Evolutionary conservation across 805 yeast species (phyloP), one percentile per base, ranked within the genome.

Genomic region (Groenewaldozyma tartarivorans): DNA sequence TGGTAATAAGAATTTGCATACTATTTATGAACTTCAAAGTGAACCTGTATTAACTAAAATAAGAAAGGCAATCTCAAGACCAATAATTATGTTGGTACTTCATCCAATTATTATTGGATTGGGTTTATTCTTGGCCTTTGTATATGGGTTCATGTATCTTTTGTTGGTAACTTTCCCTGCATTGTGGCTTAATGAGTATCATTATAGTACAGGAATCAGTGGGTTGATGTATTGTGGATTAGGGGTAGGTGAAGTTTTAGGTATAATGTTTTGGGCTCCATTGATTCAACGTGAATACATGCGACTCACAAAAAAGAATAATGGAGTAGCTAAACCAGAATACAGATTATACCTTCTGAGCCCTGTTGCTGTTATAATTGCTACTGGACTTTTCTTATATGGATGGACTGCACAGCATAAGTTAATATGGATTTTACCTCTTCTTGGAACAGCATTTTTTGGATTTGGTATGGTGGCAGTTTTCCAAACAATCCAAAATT

Each of bases 321-420:
- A 62, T 16, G 82, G 82, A 5, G 72, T 72, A 9, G 50, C 74
- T 7, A 72, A 72, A 46, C 85, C 85, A 1, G 86, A 79, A 52
- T 77, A 56, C 53, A 61, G 82, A 36, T 54, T 79, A 22, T 79
- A 79, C 11, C 60, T 70, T 40, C 55, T 78, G 32, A 63, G 74
- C 46, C 56, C 64, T 13, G 62, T 72, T 16, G 76, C 81, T 1
- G 47, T 78, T 27, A 52, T 69, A 15, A 67, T 75, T 47, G 78
- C 85, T 0, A 63, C 67, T 11, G 86, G 85, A 0, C 60, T 79
- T 33, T 62, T 80, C 45, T 75, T 83, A 75, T 78, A 75, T 51
- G 87, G 86, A 13, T 80, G 86, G 87, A 69, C 79, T 26, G 79
- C 81, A 1, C 63, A 77, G 51, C 63, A 69, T 24, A 54, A 69